Conservation (phyloP, 2,329 filamentous ascomycete species). For the Penicillium sp. region DNA sequence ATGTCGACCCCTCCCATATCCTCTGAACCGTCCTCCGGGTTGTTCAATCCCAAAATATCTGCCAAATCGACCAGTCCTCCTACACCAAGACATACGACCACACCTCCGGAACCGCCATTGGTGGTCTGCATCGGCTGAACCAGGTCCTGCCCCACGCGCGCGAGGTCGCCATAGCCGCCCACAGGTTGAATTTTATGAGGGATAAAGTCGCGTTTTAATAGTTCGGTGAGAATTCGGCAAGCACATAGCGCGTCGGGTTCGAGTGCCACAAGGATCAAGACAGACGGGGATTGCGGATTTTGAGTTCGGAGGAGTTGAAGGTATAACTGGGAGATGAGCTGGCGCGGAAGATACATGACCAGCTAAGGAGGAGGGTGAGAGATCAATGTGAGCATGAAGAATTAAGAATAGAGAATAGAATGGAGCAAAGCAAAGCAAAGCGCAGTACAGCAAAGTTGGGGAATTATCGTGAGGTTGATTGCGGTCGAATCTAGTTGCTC, state of each 20-base stretch:
- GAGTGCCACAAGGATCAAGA: conserved; percentile 87
- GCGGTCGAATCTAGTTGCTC: background rate
- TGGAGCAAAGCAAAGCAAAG: background rate
- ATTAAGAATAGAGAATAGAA: conserved; percentile 16
- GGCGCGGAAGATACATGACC: conserved; percentile 90
- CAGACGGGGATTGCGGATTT: conserved; percentile 86
- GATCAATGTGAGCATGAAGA: conserved; percentile 23
- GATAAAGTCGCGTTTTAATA: conserved; percentile 98
- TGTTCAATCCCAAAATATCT: conserved; percentile 74
- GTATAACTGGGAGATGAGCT: conserved; percentile 88
- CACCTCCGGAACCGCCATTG: conserved; percentile 79
- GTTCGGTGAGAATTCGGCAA: conserved; percentile 85
- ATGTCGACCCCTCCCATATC: conserved; percentile 84
- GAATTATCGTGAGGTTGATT: conserved; percentile 2
- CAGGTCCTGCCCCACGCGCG: conserved; percentile 74
- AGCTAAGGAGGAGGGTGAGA: conserved; percentile 17
- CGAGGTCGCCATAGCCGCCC: conserved; percentile 85
- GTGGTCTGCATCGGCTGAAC: conserved; percentile 84
- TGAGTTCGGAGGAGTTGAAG: conserved; percentile 81
- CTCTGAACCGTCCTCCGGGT: conserved; percentile 62
- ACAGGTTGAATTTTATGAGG: conserved; percentile 96
- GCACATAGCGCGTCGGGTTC: conserved; percentile 95
- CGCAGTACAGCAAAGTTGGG: background rate
- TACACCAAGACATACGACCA: conserved; percentile 89
- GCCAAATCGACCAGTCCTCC: conserved; percentile 89